phyloP scores from a whole-genome alignment of 495 filamentous ascomycete genomes.

The Podospora appendiculata region DNA sequence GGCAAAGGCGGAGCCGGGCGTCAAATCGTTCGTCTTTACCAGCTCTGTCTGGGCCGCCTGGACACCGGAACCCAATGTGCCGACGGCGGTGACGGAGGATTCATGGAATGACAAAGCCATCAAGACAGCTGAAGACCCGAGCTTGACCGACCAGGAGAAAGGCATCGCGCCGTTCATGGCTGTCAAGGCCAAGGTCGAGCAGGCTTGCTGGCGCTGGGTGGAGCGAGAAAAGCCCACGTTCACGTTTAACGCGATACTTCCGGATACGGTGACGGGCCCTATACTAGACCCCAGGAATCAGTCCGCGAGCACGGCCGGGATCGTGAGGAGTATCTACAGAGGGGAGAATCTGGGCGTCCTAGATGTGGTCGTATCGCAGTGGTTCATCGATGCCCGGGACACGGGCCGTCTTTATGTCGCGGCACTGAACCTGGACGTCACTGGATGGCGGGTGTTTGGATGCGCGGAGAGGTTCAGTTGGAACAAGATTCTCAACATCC shows the following conservation, averaged over 20 bases:
- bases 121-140: slow-evolving; percentile 3
- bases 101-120: slow-evolving; percentile 18
- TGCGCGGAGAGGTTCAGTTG: slow-evolving; percentile 19
- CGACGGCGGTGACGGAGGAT: slow-evolving; percentile 11
- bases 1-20: slow-evolving; percentile 5
- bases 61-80: slow-evolving; percentile 15
- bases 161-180: slow-evolving; percentile 21
- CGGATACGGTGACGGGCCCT: slow-evolving; percentile 16
- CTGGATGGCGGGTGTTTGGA: slow-evolving; percentile 17
- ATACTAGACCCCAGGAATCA: slow-evolving; percentile 16
- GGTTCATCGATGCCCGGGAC: slow-evolving; percentile 18
- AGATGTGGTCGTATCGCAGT: slow-evolving; percentile 10
- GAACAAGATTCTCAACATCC: slow-evolving; percentile 9
- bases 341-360: slow-evolving; percentile 8
- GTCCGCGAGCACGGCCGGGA: slow-evolving; percentile 16
- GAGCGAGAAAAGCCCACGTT: slow-evolving; percentile 17
- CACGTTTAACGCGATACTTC: slow-evolving; percentile 18
- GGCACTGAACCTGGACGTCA: slow-evolving; percentile 13
- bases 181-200: slow-evolving; percentile 14
- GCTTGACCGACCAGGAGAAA: slow-evolving; percentile 4
- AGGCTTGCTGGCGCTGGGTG: slow-evolving; percentile 24
- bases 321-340: slow-evolving; percentile 12
- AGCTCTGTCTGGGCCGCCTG: slow-evolving; percentile 19
- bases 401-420: slow-evolving; percentile 19
- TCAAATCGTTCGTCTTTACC: slow-evolving; percentile 20